Conservation (phyloP, 179 eudicot genomes). For the Amaranthus tricolor region DNA sequence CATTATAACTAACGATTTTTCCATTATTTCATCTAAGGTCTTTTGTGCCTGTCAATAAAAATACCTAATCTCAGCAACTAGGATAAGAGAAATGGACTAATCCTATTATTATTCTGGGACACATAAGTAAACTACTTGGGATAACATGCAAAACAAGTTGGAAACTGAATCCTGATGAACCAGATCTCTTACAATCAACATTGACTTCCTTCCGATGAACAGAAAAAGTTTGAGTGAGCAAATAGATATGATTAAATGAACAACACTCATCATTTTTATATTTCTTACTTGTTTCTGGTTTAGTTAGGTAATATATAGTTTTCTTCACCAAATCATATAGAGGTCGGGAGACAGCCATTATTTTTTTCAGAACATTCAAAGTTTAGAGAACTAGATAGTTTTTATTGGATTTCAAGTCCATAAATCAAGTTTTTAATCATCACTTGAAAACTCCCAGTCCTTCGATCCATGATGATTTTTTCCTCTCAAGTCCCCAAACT, state of each 20-base stretch:
- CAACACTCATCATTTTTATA: neutral
- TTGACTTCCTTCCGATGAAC: neutral
- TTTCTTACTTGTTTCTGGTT: neutral
- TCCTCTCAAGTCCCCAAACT: neutral
- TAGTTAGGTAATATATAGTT: neutral
- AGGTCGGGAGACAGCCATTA: neutral
- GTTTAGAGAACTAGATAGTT: neutral
- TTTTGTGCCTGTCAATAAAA: slow-evolving; percentile 58
- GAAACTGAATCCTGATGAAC: neutral
- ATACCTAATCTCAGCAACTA: neutral
- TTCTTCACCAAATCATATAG: neutral
- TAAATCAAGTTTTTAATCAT: neutral
- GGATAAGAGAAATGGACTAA: neutral
- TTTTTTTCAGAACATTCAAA: neutral
- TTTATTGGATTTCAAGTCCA: neutral
- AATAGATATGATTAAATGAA: neutral
- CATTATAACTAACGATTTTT: slow-evolving; percentile 58
- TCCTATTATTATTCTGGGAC: too few species aligned
- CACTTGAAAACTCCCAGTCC: neutral
- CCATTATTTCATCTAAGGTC: slow-evolving; percentile 59
- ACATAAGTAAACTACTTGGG: neutral
- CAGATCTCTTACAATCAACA: neutral
- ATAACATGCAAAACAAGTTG: neutral
- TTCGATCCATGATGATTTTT: neutral
- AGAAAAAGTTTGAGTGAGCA: neutral